Base-by-base conservation (phyloP, 306 rosid species). In the Lathyrus sativus region DNA sequence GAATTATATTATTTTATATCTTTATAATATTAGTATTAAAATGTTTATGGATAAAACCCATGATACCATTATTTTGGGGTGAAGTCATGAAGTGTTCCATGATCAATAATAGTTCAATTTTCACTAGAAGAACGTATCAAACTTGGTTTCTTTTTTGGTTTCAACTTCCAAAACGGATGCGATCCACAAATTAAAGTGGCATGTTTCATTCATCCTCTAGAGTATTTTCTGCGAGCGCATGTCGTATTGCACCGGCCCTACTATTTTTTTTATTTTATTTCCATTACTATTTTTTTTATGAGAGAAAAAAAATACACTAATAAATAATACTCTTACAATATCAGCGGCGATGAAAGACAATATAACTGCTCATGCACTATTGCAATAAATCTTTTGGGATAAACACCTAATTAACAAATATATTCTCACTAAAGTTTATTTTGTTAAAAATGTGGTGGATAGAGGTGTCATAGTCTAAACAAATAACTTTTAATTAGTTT, bases 131-230 rank as follows among this genome's bases (percentile, higher is more conserved):
- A 54, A 64, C 17, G 63, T 35, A 26, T 64, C 55, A 11, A 65
- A 77, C 11, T 77, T 77, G 72, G 12, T 4, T 76, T 70, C 17
- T 49, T 70, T n/a, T 50, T 4, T 9, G 22, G 58, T 42, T 38
- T 68, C 41, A 12, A 67, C 54, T 31, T 12, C 17, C 12, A 50
- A 31, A n/a, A 31, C 10, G 4, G 19, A 17, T 44, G 49, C 15
- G 18, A 19, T 50, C 38, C 57, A 10, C 14, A 29, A 33, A 33
- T 35, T 35, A 35, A 41, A 69, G 66, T 29, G 75, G 60, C 75
- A 19, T 76, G 71, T 76, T 69, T 8, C 65, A 41, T 68, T 12
- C 53, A 43, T 24, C 4, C 4, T 38, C 9, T 35, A 19, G 13
- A 53, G 9, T 10, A 22, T 2, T 70, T 70, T 76, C 76, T 10